These are phyloP conservation scores for Aspergillus coremiiformis DNA, from an alignment of 495 filamentous ascomycete genomes.

Conservation along the genomic window DNA sequence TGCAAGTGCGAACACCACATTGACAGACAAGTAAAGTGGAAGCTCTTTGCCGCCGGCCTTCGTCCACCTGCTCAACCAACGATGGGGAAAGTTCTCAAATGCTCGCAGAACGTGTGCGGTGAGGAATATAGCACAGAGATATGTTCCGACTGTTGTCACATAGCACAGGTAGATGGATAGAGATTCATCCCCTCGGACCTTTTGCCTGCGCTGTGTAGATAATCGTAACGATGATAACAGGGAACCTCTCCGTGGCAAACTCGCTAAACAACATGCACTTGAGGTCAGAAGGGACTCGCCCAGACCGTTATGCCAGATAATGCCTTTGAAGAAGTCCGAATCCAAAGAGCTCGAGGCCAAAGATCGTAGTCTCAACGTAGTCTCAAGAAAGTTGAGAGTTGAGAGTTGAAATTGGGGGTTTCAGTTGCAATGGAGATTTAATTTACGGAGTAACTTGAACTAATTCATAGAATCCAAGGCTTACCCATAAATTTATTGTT, in stretches of 20 bases:
- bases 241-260: constrained; percentile 24
- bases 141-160: constrained; percentile 28
- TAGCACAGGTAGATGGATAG: constrained; percentile 45
- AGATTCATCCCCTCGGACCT: constrained; percentile 5
- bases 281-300: background rate
- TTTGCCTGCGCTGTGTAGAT: constrained; percentile 21
- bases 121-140: constrained; percentile 26
- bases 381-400: no score
- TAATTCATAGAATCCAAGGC: no score
- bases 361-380: no score
- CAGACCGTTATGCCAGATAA: constrained; percentile 2
- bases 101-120: constrained; percentile 9
- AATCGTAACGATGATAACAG: constrained; percentile 33
- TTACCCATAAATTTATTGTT: no score
- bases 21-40: constrained; percentile 4
- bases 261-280: constrained; percentile 14
- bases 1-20: constrained; percentile 1
- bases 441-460: no score
- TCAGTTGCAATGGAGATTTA: no score
- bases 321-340: background rate
- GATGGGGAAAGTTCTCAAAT: constrained; percentile 16
- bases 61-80: constrained; percentile 37
- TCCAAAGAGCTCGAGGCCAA: background rate
- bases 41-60: constrained; percentile 7
- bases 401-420: no score